These are phyloP conservation scores for Porcisia deanei DNA, from an alignment of 208 protist species.

Conservation along the genomic window DNA sequence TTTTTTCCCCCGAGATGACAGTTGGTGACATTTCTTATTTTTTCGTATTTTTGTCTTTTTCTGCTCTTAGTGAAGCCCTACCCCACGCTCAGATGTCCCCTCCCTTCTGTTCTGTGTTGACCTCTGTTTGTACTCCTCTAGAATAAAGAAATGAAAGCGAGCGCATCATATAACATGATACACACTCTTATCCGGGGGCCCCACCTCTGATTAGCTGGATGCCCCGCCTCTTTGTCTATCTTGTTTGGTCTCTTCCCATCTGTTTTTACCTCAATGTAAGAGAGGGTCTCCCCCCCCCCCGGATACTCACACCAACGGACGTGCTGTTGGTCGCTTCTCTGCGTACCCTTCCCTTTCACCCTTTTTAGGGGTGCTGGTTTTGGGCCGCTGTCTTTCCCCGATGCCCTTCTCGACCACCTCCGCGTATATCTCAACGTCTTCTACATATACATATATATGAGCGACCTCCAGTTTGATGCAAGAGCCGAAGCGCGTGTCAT, in stretches of 20 bases:
- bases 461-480: too few species aligned
- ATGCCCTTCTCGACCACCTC: too few species aligned
- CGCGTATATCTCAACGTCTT: too few species aligned
- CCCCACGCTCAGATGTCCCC: neutral
- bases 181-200: neutral
- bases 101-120: slow-evolving; percentile 1
- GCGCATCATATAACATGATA: neutral
- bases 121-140: neutral
- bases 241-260: neutral
- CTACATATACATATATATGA: too few species aligned
- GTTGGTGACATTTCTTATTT: neutral
- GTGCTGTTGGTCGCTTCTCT: neutral
- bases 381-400: too few species aligned
- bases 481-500: too few species aligned
- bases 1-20: neutral
- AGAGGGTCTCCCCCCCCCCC: neutral
- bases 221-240: neutral
- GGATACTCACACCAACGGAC: neutral
- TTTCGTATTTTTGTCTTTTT: slow-evolving; percentile 1
- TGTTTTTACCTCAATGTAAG: neutral
- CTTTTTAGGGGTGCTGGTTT: too few species aligned
- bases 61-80: neutral
- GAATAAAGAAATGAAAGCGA: neutral
- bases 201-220: neutral
- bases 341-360: too few species aligned